Base-by-base conservation (phyloP, 495 filamentous ascomycete genomes). In the Cladorrhinum samala region DNA sequence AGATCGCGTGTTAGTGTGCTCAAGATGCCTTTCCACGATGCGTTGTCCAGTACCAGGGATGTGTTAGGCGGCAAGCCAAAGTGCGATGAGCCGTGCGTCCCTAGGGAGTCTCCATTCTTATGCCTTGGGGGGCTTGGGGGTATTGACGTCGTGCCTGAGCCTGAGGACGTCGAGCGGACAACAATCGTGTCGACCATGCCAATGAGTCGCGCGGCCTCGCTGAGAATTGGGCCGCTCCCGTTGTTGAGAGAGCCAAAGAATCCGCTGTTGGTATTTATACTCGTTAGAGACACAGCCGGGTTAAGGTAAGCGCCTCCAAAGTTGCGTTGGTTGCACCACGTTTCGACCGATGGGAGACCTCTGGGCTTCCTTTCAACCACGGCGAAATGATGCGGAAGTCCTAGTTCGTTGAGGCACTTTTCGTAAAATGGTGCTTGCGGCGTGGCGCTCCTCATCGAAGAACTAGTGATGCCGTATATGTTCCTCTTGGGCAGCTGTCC, bases 401-500 rank as follows among this genome's bases (percentile, higher is more conserved):
- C 85, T 18, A 91, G 77, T 65, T 93, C 88, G 63, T 93, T 93
- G 66, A 93, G 84, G 60, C 88, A 91, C 63, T 91, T 91, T 61
- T 90, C 86, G 71, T 88, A 89, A 64, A 91, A 92, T 63, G 87
- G 83, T 13, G 86, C 85, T 59, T 89, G 86, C 0, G 85, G 83
- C 8, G 81, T 86, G 2, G 83, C 77, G 19, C 81, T 81, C 16
- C 72, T 68, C 41, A 68, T 70, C 8, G 67, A 64, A 41, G 85
- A 83, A 19, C 80, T 87, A 46, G 83, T 87, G 57, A 92, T 86
- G 40, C 84, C 86, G 59, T 90, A 91, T 20, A 93, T 78, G 63
- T 83, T 85, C 41, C 83, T 85, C 66, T 85, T 89, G 9, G 87
- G 86, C 43, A 90, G 72, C 59, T 88, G 85, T 14, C 88, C 88